A percentile compares a stretch with the other conserved stretches of the same genome.
Evolutionary conservation across 2,329 filamentous ascomycete species (phyloP).

Genomic region (Aspergillus tanneri): DNA sequence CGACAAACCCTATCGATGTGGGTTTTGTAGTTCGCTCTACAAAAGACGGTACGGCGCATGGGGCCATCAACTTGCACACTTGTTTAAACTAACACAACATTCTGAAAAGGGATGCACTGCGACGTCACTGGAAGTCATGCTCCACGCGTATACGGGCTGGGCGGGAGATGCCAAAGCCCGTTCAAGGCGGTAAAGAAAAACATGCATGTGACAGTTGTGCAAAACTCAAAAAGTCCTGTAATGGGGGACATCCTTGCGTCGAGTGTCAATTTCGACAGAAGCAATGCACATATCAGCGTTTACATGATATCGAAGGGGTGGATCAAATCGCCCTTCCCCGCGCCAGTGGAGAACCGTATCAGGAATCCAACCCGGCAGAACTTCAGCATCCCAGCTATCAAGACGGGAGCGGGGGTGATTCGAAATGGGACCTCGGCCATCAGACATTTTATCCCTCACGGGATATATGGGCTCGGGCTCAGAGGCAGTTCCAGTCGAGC

Average conservation of each 20-base stretch:
- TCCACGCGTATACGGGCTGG: conserved; percentile 20
- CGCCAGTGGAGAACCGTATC: not conserved
- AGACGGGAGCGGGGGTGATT: too few species aligned
- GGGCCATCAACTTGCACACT: too few species aligned
- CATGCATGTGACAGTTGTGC: conserved; percentile 33
- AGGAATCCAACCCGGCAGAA: not conserved
- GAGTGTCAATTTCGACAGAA: conserved; percentile 24
- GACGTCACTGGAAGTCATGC: conserved; percentile 32
- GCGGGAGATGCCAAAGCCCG: conserved; percentile 23
- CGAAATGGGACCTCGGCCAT: conserved; percentile 21
- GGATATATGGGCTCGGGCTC: conserved; percentile 8
- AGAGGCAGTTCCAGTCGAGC: too few species aligned
- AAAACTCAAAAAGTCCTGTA: conserved; percentile 28
- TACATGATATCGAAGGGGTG: not conserved
- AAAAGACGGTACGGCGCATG: conserved; percentile 30
- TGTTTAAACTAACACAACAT: too few species aligned
- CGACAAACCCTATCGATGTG: conserved; percentile 20
- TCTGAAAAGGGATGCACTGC: conserved; percentile 24
- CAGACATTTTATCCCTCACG: conserved; percentile 21
- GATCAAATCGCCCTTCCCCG: not conserved
- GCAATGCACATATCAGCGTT: conserved; percentile 25
- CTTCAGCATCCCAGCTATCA: too few species aligned
- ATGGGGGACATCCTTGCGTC: conserved; percentile 22
- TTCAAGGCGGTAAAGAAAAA: conserved; percentile 27
- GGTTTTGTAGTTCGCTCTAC: conserved; percentile 27